Evolutionary conservation across 1,139 yeast species (phyloP).

Genomic region (Kodamaea ohmeri): DNA sequence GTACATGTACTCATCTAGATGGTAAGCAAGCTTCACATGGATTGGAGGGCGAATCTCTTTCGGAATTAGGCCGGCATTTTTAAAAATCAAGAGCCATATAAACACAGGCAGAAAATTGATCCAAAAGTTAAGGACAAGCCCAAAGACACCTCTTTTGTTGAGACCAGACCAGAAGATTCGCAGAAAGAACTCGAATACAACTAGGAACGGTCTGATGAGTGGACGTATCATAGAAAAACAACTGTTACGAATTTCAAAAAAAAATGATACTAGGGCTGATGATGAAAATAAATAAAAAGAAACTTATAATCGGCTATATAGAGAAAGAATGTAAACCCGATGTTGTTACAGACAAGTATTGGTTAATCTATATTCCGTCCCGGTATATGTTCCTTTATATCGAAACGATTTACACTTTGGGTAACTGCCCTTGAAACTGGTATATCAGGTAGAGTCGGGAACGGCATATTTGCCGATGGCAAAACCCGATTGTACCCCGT

Average conservation of each 20-base stretch:
- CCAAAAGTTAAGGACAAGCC: constrained; percentile 42
- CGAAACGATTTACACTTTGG: too few relatives aligned
- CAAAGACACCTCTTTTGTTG: constrained; percentile 37
- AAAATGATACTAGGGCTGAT: background rate
- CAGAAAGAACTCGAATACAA: constrained; percentile 19
- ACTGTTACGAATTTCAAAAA: background rate
- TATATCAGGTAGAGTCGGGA: too few relatives aligned
- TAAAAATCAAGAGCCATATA: constrained; percentile 57
- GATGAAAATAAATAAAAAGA: background rate
- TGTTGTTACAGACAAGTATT: too few relatives aligned
- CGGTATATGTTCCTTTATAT: too few relatives aligned
- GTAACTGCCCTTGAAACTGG: too few relatives aligned
- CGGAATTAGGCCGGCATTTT: constrained; percentile 61
- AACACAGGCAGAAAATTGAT: constrained; percentile 54
- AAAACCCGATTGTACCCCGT: too few relatives aligned
- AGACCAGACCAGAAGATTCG: constrained; percentile 30
- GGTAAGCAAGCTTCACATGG: constrained; percentile 45
- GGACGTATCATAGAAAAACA: constrained; percentile 6
- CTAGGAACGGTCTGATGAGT: constrained; percentile 17
- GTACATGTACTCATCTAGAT: constrained; percentile 40
- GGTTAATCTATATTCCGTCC: too few relatives aligned
- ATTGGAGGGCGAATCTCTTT: constrained; percentile 53
- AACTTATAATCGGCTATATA: background rate
- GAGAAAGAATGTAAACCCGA: background rate
- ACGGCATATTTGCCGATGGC: too few relatives aligned